Evolutionary conservation across 352 stramenopile genomes (phyloP).

Genomic region (Globisporangium mamillatum): DNA sequence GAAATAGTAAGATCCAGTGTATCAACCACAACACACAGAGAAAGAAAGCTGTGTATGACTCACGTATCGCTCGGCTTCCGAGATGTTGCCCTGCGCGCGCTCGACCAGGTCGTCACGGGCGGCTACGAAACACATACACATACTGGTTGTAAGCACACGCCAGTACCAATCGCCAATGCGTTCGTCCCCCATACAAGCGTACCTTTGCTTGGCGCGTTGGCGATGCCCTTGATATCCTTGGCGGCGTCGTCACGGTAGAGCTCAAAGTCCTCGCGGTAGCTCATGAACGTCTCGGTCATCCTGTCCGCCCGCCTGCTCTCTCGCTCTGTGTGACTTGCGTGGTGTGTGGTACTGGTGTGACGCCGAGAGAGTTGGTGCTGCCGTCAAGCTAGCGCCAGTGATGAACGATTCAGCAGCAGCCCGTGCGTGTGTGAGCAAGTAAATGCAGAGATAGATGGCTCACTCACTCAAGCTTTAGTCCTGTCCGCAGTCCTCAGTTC

Average conservation of each 20-base stretch:
- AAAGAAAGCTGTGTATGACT: not conserved
- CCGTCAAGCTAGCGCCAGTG: not conserved
- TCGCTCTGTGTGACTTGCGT: not conserved
- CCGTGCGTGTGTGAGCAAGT: not conserved
- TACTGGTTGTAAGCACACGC: not conserved
- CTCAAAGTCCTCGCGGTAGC: slow-evolving; percentile 84
- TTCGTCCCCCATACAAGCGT: not conserved
- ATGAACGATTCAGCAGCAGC: not conserved
- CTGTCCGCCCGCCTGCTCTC: not conserved
- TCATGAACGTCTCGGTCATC: slow-evolving; percentile 80
- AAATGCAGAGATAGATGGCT: not conserved
- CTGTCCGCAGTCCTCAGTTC: not conserved
- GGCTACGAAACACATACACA: slow-evolving; percentile 19
- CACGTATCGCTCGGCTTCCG: slow-evolving; percentile 76
- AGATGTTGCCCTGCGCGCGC: slow-evolving; percentile 66
- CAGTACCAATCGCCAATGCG: too few relatives aligned
- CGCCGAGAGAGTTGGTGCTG: not conserved
- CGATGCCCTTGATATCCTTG: slow-evolving; percentile 61
- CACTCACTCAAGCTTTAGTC: not conserved
- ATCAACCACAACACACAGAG: not conserved
- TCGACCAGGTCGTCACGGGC: slow-evolving; percentile 48
- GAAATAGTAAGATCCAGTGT: not conserved
- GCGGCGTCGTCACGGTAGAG: slow-evolving; percentile 78
- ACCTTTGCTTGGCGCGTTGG: slow-evolving; percentile 38
- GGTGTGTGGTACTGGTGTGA: not conserved